Conservation (phyloP, 306 rosid genomes). For the Macrotyloma uniflorum region DNA sequence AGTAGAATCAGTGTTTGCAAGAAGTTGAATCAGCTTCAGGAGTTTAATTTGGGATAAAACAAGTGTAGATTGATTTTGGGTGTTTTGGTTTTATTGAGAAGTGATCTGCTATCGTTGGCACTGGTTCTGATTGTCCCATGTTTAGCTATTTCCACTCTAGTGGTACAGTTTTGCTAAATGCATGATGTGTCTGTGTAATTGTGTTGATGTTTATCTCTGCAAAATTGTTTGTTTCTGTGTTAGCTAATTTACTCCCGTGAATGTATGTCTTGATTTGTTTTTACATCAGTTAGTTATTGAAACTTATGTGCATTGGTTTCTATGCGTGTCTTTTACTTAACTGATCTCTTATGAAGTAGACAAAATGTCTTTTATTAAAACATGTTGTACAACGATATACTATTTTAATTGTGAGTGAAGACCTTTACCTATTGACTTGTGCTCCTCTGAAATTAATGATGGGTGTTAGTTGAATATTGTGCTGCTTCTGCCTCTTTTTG, state of each 20-base stretch:
- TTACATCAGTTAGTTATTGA: neutral
- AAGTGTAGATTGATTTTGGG: conserved; percentile 18
- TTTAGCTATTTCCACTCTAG: neutral
- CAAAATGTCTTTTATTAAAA: neutral
- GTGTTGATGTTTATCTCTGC: neutral
- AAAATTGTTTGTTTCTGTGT: neutral
- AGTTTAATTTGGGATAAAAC: conserved; percentile 6
- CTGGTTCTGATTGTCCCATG: neutral
- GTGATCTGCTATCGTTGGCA: neutral
- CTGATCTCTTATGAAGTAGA: neutral
- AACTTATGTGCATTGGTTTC: conserved; percentile 6
- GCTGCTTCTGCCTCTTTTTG: neutral
- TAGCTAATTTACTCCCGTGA: neutral
- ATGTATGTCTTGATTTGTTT: neutral
- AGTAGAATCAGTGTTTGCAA: neutral
- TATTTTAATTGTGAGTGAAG: neutral
- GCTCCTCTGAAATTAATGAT: neutral
- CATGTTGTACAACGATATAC: conserved; percentile 6
- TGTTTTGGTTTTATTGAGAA: neutral
- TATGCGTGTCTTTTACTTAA: conserved; percentile 20
- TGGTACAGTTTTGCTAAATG: neutral
- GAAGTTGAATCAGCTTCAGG: neutral
- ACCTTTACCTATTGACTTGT: neutral
- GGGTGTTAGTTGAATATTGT: neutral
- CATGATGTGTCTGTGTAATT: neutral